Conservation (phyloP, 768 basidiomycete species). For the Cystobasidium tubakii region DNA sequence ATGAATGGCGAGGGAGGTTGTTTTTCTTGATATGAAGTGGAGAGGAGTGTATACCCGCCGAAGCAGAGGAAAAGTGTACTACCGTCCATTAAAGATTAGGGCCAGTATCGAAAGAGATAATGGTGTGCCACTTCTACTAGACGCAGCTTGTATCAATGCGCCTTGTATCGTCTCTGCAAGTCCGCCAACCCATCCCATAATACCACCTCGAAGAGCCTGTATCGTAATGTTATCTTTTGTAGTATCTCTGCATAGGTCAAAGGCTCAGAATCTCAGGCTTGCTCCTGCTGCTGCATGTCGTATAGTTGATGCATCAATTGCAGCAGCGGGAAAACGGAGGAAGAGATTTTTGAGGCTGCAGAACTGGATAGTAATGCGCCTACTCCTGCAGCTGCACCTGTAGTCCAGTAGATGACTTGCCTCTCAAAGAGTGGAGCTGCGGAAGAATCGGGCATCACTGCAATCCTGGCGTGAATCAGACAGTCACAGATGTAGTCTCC, state of each 20-base stretch:
- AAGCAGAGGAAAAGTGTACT: conserved; percentile 30
- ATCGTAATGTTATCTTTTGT: background rate
- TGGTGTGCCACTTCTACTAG: background rate
- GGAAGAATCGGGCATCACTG: background rate
- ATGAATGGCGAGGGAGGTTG: background rate
- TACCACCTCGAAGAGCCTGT: background rate
- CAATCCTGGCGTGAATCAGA: background rate
- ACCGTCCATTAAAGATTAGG: conserved; percentile 5
- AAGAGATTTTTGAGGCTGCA: background rate
- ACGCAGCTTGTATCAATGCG: background rate
- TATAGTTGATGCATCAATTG: background rate
- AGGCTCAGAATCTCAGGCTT: conserved; percentile 12
- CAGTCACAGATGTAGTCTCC: no score
- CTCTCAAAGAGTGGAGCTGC: conserved; percentile 10
- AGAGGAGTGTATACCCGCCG: conserved; percentile 16
- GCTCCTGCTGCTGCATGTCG: conserved; percentile 10
- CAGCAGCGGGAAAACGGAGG: background rate
- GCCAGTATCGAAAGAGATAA: background rate
- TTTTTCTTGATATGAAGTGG: background rate
- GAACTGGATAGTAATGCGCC: background rate
- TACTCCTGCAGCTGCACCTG: conserved; percentile 5
- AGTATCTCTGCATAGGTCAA: conserved; percentile 15
- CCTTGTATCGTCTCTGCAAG: conserved; percentile 15
- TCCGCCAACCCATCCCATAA: conserved; percentile 10
- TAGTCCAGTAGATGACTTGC: conserved; percentile 14